Base-by-base conservation (phyloP, 2,329 filamentous ascomycete species). In the Fusarium sp. region DNA sequence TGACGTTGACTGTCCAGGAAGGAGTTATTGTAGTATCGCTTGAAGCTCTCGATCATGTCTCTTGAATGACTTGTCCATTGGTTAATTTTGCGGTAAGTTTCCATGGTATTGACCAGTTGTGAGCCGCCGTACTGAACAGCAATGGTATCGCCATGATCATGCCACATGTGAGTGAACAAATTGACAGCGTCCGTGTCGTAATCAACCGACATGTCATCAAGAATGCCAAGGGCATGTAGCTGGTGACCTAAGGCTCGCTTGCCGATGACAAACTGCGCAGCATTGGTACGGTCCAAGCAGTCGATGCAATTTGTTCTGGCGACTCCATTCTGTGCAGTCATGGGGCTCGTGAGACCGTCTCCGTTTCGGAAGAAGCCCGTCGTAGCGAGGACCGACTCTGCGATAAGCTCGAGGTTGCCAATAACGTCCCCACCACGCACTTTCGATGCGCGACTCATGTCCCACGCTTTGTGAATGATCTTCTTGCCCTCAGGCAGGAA, bases 11-110 rank as follows among this genome's bases (percentile, higher is more conserved):
- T 95, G 81, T 99, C 96, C 14, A 99, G 89, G 81, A 99, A 99
- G 0, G 96, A 97, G 80, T 99, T 99, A 84, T 98, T 98, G 83
- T 99, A 99, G 82, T 98, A 99, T 34, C 96, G 90, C 82, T 98
- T 99, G 86, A 99, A 98, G 81, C 94, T 98, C 84, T 99, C 96
- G 28, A 99, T 95, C 96, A 99, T 98, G 82, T 99, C 96, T 75
- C 96, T 90, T 6, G 96, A 98, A 81, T 98, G 95, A 77, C 94
- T 98, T 30, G 95, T 97, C 96, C 96, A 99, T 81, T 98, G 96
- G 76, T 98, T 98, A 81, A 98, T 97, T 83, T 98, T 98, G 65
- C 96, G 93, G 82, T 99, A 99, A 9, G 96, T 99, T 75, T 97
- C 95, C 95, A 99, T 98, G 0, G 96, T 99, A 81, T 99, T 99